Evolutionary conservation across 345 rosid genomes (phyloP), one percentile per base, ranked within the genome.

Genomic region (Hypericum androsaemum): DNA sequence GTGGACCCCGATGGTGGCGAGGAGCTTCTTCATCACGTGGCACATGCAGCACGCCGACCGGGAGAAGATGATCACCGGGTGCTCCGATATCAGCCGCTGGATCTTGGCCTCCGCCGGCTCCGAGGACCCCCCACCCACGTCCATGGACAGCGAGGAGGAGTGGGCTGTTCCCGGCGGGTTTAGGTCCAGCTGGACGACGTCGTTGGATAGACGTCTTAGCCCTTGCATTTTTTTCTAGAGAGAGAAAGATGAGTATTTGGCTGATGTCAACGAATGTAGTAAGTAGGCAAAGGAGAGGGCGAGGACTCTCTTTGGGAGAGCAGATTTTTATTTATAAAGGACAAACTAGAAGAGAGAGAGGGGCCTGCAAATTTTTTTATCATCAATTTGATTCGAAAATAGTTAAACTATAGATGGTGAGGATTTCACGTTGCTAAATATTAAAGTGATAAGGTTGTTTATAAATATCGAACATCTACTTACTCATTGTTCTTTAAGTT

Each of bases 11-110:
- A 87, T 71, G 47, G 77, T 69, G 53, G 83, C 72, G 11, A 90
- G 76, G 17, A 90, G 86, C 44, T 74, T 81, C 68, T 79, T 84
- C 95, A 90, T 87, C 70, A 84, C 95, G 57, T 84, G 96, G 72
- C 96, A 84, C 98, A 87, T 90, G 81, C 88, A 90, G 65, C 98
- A 90, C 6, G 96, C 73, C 8, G 92, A 71, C 48, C 84, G 79
- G 69, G 86, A 82, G 75, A 90, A 90, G 58, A 90, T 87, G 67
- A 90, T 77, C 28, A 90, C 98, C 0, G 94, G 96, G 71, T 90
- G 83, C 66, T 90, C 98, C 0, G 87, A 63, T 43, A 87, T 87
- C n/a, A 90, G 80, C 13, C 96, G 85, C 44, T 69, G 90, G 84
- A 90, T 81, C 61, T 72, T 66, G 6, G 78, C 55, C 64, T 82